phyloP scores from a whole-genome alignment of 108 stramenopile species.

The Stephanodiscus minutulus region DNA sequence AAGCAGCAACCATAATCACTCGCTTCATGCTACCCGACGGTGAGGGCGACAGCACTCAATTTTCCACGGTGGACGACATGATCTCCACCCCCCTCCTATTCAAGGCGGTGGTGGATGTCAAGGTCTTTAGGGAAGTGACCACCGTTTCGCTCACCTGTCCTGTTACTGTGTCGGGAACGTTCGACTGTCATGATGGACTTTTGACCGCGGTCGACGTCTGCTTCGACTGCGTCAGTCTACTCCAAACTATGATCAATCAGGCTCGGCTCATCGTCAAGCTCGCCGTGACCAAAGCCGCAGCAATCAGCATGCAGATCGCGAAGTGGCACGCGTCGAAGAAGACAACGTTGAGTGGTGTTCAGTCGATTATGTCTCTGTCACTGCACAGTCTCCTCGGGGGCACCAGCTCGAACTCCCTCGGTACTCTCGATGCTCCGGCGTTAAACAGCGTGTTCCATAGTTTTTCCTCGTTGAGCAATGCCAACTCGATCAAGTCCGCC shows the following conservation, averaged over 20 bases:
- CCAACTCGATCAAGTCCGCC: background rate
- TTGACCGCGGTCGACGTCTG: conserved; percentile 24
- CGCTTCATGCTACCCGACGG: conserved; percentile 8
- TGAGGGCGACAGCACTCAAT: background rate
- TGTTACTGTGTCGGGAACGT: conserved; percentile 21
- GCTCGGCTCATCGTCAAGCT: conserved; percentile 19
- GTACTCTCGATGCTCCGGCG: background rate
- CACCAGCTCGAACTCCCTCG: background rate
- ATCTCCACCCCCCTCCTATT: conserved; percentile 18
- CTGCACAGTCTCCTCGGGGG: background rate
- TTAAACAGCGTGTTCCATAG: background rate
- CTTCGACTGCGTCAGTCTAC: conserved; percentile 24
- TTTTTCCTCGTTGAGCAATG: background rate
- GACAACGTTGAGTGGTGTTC: no score
- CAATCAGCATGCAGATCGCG: conserved; percentile 10
- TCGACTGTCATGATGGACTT: conserved; percentile 7
- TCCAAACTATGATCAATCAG: conserved; percentile 16
- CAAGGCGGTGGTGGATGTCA: conserved; percentile 22
- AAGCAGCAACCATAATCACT: conserved; percentile 15
- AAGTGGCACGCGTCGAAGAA: background rate
- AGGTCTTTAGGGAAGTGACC: conserved; percentile 15
- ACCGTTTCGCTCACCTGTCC: conserved; percentile 20
- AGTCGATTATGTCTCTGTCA: background rate
- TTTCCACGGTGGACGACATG: background rate
- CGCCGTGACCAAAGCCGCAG: conserved; percentile 20